These are phyloP conservation scores for Ziziphus jujuba DNA, from an alignment of 306 rosid species.

Conservation along the genomic window DNA sequence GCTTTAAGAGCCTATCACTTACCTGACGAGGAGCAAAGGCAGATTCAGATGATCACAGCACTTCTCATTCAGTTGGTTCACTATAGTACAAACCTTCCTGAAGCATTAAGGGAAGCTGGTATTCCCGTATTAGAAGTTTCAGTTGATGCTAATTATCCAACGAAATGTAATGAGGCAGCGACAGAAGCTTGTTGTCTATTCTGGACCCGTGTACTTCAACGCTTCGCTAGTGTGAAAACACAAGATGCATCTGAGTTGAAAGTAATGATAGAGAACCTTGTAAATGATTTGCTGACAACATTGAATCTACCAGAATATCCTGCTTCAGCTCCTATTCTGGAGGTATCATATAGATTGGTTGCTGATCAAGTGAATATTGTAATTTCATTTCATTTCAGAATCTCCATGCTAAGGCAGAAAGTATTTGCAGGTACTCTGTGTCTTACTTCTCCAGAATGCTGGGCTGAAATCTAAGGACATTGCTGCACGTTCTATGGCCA, in stretches of 20 bases:
- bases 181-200: slow-evolving; percentile 81
- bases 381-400: slow-evolving; percentile 19
- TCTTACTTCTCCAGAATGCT: slow-evolving; percentile 86
- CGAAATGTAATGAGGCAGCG: slow-evolving; percentile 67
- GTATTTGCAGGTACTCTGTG: slow-evolving; percentile 86
- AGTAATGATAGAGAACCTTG: slow-evolving; percentile 87
- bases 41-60: slow-evolving; percentile 97
- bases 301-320: slow-evolving; percentile 95
- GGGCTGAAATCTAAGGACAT: slow-evolving; percentile 86
- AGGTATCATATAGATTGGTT: slow-evolving; percentile 51
- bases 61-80: slow-evolving; percentile 88
- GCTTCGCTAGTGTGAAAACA: slow-evolving; percentile 75
- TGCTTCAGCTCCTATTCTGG: slow-evolving; percentile 85
- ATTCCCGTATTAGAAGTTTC: slow-evolving; percentile 78
- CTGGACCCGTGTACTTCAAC: slow-evolving; percentile 93
- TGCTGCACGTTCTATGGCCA: slow-evolving; percentile 84
- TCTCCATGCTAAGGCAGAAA: slow-evolving; percentile 33
- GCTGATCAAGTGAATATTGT: slow-evolving; percentile 16
- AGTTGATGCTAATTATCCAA: slow-evolving; percentile 59
- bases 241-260: slow-evolving; percentile 93
- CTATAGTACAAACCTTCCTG: slow-evolving; percentile 91
- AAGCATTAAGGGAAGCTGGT: slow-evolving; percentile 68
- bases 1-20: slow-evolving; percentile 85
- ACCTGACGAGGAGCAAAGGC: slow-evolving; percentile 94
- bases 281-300: slow-evolving; percentile 81